Evolutionary conservation across 1,284 basidiomycete genomes (phyloP).

Genomic region (Melampsora americana): DNA sequence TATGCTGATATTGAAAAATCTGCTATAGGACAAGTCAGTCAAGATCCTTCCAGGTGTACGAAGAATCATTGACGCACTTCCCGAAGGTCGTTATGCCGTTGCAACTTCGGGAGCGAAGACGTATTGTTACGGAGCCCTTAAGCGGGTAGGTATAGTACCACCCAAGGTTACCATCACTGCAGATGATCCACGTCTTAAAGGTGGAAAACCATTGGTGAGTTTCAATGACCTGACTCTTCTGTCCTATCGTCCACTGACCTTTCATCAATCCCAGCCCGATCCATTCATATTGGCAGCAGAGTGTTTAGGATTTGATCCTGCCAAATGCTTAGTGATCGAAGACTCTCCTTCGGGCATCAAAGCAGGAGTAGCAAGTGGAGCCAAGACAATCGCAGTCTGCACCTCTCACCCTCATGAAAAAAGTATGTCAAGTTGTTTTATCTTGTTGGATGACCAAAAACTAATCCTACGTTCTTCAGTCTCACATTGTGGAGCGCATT

Average conservation of each 20-base stretch:
- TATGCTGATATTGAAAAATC: neutral
- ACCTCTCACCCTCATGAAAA: slow-evolving; percentile 56
- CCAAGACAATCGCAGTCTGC: slow-evolving; percentile 72
- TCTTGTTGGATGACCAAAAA: neutral
- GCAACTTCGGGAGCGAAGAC: slow-evolving; percentile 74
- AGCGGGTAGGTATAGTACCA: slow-evolving; percentile 68
- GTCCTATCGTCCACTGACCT: neutral
- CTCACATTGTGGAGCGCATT: slow-evolving; percentile 38
- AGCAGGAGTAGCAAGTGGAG: slow-evolving; percentile 67
- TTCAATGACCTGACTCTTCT: slow-evolving; percentile 43
- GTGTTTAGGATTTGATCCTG: slow-evolving; percentile 63
- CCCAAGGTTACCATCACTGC: slow-evolving; percentile 73
- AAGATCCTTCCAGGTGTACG: slow-evolving; percentile 71
- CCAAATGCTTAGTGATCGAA: slow-evolving; percentile 62
- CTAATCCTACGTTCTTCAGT: neutral
- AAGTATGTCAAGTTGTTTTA: slow-evolving; percentile 12
- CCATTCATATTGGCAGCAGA: slow-evolving; percentile 72
- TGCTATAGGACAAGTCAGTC: slow-evolving; percentile 55
- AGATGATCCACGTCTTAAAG: slow-evolving; percentile 62
- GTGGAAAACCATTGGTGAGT: slow-evolving; percentile 53
- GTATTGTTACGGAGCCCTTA: slow-evolving; percentile 67
- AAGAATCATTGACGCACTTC: slow-evolving; percentile 66
- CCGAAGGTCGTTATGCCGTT: slow-evolving; percentile 67
- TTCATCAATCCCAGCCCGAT: slow-evolving; percentile 59
- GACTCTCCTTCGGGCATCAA: slow-evolving; percentile 60